phyloP scores from a whole-genome alignment of 2,329 filamentous ascomycete genomes.

The Myotisia sp. region DNA sequence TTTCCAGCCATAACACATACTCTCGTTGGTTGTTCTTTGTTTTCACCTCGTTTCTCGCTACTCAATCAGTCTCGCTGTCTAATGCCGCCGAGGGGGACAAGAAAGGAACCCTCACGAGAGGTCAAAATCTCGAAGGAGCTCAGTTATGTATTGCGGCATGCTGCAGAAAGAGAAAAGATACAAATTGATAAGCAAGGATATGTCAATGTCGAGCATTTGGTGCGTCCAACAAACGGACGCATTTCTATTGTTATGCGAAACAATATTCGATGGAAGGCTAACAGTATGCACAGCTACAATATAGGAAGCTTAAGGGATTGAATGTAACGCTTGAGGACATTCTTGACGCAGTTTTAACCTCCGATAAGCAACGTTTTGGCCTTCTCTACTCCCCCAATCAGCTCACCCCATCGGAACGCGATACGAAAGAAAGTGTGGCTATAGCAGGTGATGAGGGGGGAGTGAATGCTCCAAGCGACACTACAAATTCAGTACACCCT shows the following conservation, averaged over 20 bases:
- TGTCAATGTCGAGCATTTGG: slow-evolving; percentile 44
- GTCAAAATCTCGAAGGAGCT: slow-evolving; percentile 30
- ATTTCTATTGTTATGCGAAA: neutral
- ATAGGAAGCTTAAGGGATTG: slow-evolving; percentile 50
- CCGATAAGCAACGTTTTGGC: slow-evolving; percentile 83
- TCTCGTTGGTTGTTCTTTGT: too few species aligned
- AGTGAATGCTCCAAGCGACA: too few species aligned
- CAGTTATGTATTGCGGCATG: slow-evolving; percentile 43
- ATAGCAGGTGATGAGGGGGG: slow-evolving; percentile 1
- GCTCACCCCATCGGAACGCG: slow-evolving; percentile 9
- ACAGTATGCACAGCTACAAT: slow-evolving; percentile 34
- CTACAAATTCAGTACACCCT: slow-evolving; percentile 16
- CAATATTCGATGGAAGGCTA: neutral
- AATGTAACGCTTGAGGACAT: slow-evolving; percentile 65
- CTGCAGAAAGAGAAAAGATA: slow-evolving; percentile 46
- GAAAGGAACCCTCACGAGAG: slow-evolving; percentile 16
- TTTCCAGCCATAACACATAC: too few species aligned
- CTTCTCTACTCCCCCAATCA: slow-evolving; percentile 44
- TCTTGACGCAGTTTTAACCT: slow-evolving; percentile 51
- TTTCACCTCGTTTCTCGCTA: too few species aligned
- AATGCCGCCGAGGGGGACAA: slow-evolving; percentile 4
- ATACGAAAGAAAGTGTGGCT: slow-evolving; percentile 14
- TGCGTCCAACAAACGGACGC: slow-evolving; percentile 32
- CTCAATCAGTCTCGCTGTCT: too few species aligned
- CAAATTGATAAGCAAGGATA: slow-evolving; percentile 46